These are phyloP conservation scores for Kickxella alabastrina DNA, from an alignment of 192 early-diverging fungal genomes.

Conservation along the genomic window DNA sequence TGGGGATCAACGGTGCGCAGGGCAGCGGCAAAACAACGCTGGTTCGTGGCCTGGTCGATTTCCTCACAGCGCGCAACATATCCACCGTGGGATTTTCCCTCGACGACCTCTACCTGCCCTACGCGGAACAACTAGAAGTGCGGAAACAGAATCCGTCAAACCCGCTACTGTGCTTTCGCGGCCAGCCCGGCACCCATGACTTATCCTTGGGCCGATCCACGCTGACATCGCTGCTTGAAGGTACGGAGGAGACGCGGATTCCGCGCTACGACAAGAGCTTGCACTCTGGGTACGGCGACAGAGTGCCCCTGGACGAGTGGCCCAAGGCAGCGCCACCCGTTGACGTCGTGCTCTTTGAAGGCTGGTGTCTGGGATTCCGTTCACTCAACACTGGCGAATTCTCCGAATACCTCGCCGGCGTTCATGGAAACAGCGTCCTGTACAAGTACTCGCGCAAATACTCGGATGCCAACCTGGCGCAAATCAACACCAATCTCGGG, in stretches of 20 bases:
- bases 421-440: slow-evolving; percentile 11
- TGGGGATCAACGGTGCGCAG: slow-evolving; percentile 79
- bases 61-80: slow-evolving; percentile 47
- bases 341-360: slow-evolving; percentile 87
- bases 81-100: slow-evolving; percentile 63
- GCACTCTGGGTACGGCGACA: slow-evolving; percentile 74
- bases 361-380: slow-evolving; percentile 89
- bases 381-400: slow-evolving; percentile 44
- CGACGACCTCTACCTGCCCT: slow-evolving; percentile 84
- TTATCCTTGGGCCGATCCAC: slow-evolving; percentile 57
- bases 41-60: slow-evolving; percentile 45
- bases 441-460: slow-evolving; percentile 44
- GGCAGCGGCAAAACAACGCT: slow-evolving; percentile 70
- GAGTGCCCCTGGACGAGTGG: slow-evolving; percentile 62
- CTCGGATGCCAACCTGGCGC: slow-evolving; percentile 18
- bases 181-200: slow-evolving; percentile 91
- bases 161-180: slow-evolving; percentile 73
- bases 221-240: slow-evolving; percentile 47
- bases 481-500: slow-evolving; percentile 30
- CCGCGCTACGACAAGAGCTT: slow-evolving; percentile 83
- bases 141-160: slow-evolving; percentile 49
- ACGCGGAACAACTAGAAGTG: slow-evolving; percentile 57
- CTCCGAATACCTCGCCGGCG: slow-evolving; percentile 12
- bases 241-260: slow-evolving; percentile 42
- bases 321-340: slow-evolving; percentile 49